Base-by-base conservation (phyloP, 768 basidiomycete species). In the Myochromella boudieri region DNA sequence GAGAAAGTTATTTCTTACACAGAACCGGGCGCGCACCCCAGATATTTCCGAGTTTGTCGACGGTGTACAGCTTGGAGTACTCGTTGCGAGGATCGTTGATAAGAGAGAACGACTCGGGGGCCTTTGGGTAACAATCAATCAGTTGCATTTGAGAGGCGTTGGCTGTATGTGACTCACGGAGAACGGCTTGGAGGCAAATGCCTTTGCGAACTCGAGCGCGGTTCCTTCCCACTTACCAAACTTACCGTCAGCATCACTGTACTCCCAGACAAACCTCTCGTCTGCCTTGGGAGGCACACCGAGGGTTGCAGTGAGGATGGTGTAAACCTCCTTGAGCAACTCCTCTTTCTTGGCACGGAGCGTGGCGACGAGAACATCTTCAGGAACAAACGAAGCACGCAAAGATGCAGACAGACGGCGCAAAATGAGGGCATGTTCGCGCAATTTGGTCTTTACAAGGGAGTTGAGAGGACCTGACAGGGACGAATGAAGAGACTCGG, bases 41-140 rank as follows among this genome's bases (percentile, higher is more conserved):
- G 41, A 98, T 71, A 59, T 97, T 97, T 12, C 95, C 95, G 27
- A 97, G 82, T 59, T 90, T 86, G 58, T 95, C 84, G 14, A 97
- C 93, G 1, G 92, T 92, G 69, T 95, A 95, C 12, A 95, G 75
- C 65, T 83, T 86, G 40, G 76, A 77, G 64, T 86, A 92, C 15
- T 71, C 71, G 61, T 97, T 95, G 20, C 95, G 80, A 8, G 95
- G 95, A 62, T 98, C 95, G 58, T 98, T 87, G 65, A 98, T 92
- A 10, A 98, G 77, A 28, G 93, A 95, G 76, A 98, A 95, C 2
- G 77, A 84, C 20, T 93, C 88, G 3, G 72, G 61, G 2, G 84
- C 82, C 80, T 88, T 44, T 47, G 24, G 53, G 25, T 21, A 29
- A 38, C 20, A 6, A 18, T 20, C 21, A 37, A n/a, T 43, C 24